Evolutionary conservation across 129 eudicot genomes (phyloP), one percentile per base, ranked within the genome.

Genomic region (Artemisia annua): DNA sequence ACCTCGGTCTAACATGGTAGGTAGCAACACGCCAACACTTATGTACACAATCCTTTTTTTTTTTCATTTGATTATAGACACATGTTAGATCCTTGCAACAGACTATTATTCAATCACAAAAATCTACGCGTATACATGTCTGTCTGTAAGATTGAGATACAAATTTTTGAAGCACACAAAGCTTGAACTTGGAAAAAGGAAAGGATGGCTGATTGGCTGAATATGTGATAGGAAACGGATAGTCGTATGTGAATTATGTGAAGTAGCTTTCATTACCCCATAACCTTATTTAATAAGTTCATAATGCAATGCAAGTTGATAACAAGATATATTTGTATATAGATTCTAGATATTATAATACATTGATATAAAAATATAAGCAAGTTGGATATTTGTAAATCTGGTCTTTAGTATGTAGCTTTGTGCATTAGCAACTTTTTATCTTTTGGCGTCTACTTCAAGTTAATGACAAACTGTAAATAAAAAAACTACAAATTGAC

Each of bases 161-260:
- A 3, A 56, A 17, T 11, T 56, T 56, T 3, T 19, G 11, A 56
- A 18, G 61, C 61, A 56, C 28, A 56, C 28, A 56, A 18, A 56
- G 22, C 10, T 56, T 10, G 28, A 56, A 56, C 28, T 18, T 8
- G 5, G 0, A 18, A 56, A 55, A 2, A 39, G 46, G 46, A 39
- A 39, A 55, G 3, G 17, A 24, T 59, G 65, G 28, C 35, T 59
- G 65, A 59, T 12, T 59, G 65, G 28, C 35, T 59, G 65, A 59
- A 20, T 5, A 20, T 5, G 32, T 59, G 65, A 59, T 24, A 59
- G 43, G 65, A 59, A 58, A 59, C 11, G 64, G 64, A 17, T 22
- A 59, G 30, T 24, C 43, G 35, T 22, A 22, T 59, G 64, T 59
- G 32, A 59, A 59, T 12, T 22, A 11, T 59, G 64, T 59, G 15